phyloP scores from a whole-genome alignment of 2,329 filamentous ascomycete genomes.

The Diaporthe vaccinii region DNA sequence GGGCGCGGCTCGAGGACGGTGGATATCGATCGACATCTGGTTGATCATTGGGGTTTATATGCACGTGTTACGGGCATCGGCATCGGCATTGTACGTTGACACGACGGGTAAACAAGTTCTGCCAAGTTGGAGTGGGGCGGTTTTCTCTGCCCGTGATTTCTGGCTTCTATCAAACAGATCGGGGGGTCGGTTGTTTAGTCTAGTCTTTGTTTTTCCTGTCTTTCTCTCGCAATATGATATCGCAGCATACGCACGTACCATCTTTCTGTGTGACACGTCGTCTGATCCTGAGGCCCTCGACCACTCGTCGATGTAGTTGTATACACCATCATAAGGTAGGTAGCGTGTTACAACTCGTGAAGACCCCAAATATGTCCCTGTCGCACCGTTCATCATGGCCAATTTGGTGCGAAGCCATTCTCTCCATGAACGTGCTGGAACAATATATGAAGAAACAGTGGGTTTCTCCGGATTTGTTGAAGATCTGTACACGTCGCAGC shows the following conservation, averaged over 20 bases:
- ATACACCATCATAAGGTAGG: not conserved
- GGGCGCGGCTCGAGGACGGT: slow-evolving; percentile 4
- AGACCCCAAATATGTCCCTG: too few relatives aligned
- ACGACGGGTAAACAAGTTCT: slow-evolving; percentile 24
- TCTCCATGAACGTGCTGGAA: too few relatives aligned
- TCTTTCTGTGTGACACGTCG: slow-evolving; percentile 1
- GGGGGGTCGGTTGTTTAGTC: not conserved
- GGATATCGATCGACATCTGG: slow-evolving; percentile 2
- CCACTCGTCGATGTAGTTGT: not conserved
- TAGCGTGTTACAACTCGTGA: too few relatives aligned
- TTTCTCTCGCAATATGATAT: slow-evolving; percentile 4
- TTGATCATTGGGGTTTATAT: slow-evolving; percentile 12
- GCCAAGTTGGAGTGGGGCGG: slow-evolving; percentile 1
- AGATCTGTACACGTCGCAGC: too few relatives aligned
- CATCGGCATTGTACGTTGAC: slow-evolving; percentile 26
- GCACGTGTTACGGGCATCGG: slow-evolving; percentile 17
- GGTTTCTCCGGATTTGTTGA: too few relatives aligned
- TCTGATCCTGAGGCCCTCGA: not conserved
- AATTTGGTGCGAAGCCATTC: too few relatives aligned
- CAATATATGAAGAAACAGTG: too few relatives aligned
- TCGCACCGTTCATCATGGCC: too few relatives aligned
- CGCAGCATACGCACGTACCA: slow-evolving; percentile 14
- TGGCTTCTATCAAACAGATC: slow-evolving; percentile 21
- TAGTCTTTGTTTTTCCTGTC: not conserved
- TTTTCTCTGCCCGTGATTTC: slow-evolving; percentile 9